A percentile compares a stretch with the other conserved stretches of the same genome.
These are phyloP conservation scores for Stentor roeselii DNA, from an alignment of 73 alveolate genomes.

Conservation along the genomic window DNA sequence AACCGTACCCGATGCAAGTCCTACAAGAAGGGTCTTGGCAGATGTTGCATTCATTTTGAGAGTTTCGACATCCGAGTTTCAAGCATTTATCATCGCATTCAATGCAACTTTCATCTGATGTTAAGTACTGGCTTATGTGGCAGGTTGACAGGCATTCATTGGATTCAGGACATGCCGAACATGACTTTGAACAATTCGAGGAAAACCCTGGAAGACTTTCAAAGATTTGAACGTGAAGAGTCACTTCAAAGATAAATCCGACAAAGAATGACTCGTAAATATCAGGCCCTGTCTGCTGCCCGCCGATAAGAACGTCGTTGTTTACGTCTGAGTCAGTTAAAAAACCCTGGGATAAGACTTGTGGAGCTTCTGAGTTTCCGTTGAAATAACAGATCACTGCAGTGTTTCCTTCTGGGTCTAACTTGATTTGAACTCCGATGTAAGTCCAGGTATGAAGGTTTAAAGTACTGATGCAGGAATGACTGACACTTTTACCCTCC, in stretches of 20 bases:
- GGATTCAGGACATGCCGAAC: not conserved
- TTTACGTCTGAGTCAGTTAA: not conserved
- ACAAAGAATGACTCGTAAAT: not conserved
- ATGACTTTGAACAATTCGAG: too few species aligned
- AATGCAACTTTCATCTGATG: not conserved
- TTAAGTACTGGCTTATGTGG: not conserved
- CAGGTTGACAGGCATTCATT: not conserved
- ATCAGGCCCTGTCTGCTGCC: not conserved
- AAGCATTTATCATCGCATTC: not conserved
- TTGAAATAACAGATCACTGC: not conserved
- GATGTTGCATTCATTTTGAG: not conserved
- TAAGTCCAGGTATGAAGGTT: not conserved
- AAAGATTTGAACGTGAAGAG: too few species aligned
- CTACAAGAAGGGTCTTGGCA: not conserved
- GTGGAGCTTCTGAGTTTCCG: not conserved
- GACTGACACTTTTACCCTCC: too few species aligned
- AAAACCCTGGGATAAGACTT: not conserved
- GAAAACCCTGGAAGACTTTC: too few species aligned
- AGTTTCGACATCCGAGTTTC: not conserved
- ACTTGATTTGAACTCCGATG: not conserved
- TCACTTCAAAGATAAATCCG: too few species aligned
- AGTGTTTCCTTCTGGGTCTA: not conserved
- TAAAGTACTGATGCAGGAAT: not conserved
- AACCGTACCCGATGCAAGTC: not conserved
- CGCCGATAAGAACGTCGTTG: not conserved